phyloP scores from a whole-genome alignment of 1,284 basidiomycete species.

The Ganoderma meredithae region DNA sequence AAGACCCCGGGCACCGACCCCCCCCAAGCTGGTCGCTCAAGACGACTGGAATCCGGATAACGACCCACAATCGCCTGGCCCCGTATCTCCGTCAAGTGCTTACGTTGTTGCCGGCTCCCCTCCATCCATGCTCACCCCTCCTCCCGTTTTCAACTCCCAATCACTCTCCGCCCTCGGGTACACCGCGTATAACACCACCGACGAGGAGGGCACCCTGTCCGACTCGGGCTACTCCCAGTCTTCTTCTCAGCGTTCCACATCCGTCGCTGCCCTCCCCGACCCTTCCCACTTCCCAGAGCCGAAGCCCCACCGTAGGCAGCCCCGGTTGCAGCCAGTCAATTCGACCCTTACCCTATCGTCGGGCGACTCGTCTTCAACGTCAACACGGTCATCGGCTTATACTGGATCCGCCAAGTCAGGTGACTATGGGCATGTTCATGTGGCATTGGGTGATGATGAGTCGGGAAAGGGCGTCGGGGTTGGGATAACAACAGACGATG shows the following conservation, averaged over 20 bases:
- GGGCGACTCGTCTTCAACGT: constrained; percentile 69
- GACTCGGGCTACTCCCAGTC: constrained; percentile 47
- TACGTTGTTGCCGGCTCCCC: constrained; percentile 42
- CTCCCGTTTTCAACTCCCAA: constrained; percentile 30
- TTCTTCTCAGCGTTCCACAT: constrained; percentile 58
- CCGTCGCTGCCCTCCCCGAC: constrained; percentile 59
- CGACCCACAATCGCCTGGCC: constrained; percentile 36
- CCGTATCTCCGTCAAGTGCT: constrained; percentile 40
- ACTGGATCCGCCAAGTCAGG: constrained; percentile 70
- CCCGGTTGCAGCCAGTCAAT: constrained; percentile 44
- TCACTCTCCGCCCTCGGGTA: constrained; percentile 33
- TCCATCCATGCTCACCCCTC: constrained; percentile 30
- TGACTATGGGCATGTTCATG: constrained; percentile 70
- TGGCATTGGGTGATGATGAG: constrained; percentile 69
- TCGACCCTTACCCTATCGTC: constrained; percentile 64
- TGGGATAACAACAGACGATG: constrained; percentile 68
- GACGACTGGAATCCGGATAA: constrained; percentile 40
- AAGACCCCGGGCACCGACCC: constrained; percentile 39
- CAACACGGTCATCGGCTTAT: constrained; percentile 79
- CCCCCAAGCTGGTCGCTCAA: constrained; percentile 33
- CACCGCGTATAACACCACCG: constrained; percentile 35
- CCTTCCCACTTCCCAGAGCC: constrained; percentile 68
- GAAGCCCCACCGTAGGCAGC: constrained; percentile 55
- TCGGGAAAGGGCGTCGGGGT: constrained; percentile 55
- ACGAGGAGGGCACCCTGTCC: constrained; percentile 47